phyloP scores from a whole-genome alignment of 805 yeast genomes.

The Starmerella floris region DNA sequence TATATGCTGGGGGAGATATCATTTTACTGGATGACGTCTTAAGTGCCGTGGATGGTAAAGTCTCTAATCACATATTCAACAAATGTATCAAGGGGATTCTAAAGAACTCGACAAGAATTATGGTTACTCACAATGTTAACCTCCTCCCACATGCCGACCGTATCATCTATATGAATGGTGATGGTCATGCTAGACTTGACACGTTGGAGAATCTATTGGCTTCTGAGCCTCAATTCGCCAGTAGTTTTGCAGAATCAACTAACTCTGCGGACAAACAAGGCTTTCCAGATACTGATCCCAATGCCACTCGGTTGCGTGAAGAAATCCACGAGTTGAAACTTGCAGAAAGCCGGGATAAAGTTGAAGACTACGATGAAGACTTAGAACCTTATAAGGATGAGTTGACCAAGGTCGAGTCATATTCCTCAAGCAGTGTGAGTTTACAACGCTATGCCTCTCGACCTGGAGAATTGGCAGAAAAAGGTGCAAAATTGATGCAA shows the following conservation, averaged over 20 bases:
- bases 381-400: not conserved
- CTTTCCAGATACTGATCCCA: conserved; percentile 8
- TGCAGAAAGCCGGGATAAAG: conserved; percentile 3
- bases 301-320: conserved; percentile 18
- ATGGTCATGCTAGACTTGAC: conserved; percentile 49
- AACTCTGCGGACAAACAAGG: conserved; percentile 2
- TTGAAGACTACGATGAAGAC: conserved; percentile 6
- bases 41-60: conserved; percentile 81
- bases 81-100: conserved; percentile 52
- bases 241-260: conserved; percentile 5
- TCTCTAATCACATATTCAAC: conserved; percentile 62
- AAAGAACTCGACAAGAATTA: conserved; percentile 46
- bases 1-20: conserved; percentile 52
- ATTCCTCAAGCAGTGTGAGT: not conserved
- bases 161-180: conserved; percentile 48
- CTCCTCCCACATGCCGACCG: conserved; percentile 57
- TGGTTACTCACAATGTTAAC: conserved; percentile 77
- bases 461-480: not conserved
- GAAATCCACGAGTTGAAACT: conserved; percentile 15
- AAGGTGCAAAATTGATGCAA: conserved; percentile 22
- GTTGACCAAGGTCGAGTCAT: not conserved
- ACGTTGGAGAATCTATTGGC: conserved; percentile 40
- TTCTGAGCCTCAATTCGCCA: conserved; percentile 5
- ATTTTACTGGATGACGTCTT: conserved; percentile 67
- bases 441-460: not conserved